Percentiles rank a stretch among this genome's conserved stretches.
Evolutionary conservation across 768 basidiomycete genomes (phyloP).

Genomic region (Amanita subjunquillea): DNA sequence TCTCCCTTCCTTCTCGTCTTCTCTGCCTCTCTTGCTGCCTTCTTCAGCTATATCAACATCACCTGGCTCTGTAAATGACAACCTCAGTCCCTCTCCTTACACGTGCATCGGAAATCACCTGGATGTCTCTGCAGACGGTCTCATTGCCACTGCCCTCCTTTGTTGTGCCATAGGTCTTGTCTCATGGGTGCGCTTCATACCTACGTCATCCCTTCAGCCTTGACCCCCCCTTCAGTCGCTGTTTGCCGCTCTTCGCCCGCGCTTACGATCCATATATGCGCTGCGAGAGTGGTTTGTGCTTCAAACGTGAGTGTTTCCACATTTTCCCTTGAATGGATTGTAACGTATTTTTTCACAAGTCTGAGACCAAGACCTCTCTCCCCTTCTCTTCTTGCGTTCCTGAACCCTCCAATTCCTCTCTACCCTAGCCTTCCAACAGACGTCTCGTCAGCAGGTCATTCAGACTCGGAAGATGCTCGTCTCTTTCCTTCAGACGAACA

Average conservation of each 20-base stretch:
- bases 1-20: background rate
- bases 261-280: slow-evolving; percentile 62
- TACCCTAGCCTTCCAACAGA: slow-evolving; percentile 49
- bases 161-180: slow-evolving; percentile 51
- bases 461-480: slow-evolving; percentile 36
- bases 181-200: slow-evolving; percentile 45
- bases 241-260: slow-evolving; percentile 61
- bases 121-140: slow-evolving; percentile 52
- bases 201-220: background rate
- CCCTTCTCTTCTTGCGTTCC: slow-evolving; percentile 52
- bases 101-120: slow-evolving; percentile 59
- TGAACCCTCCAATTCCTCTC: slow-evolving; percentile 60
- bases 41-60: slow-evolving; percentile 2
- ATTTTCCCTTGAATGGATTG: background rate
- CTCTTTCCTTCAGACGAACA: slow-evolving; percentile 70
- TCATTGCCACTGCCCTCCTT: slow-evolving; percentile 47
- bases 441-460: slow-evolving; percentile 43
- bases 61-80: slow-evolving; percentile 3
- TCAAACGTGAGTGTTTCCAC: slow-evolving; percentile 43
- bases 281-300: slow-evolving; percentile 72
- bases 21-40: background rate
- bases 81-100: slow-evolving; percentile 13
- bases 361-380: slow-evolving; percentile 55
- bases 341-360: slow-evolving; percentile 20
- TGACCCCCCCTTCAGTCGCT: slow-evolving; percentile 29